Evolutionary conservation across 495 filamentous ascomycete species (phyloP).

Genomic region (Aspergillus indologenus): DNA sequence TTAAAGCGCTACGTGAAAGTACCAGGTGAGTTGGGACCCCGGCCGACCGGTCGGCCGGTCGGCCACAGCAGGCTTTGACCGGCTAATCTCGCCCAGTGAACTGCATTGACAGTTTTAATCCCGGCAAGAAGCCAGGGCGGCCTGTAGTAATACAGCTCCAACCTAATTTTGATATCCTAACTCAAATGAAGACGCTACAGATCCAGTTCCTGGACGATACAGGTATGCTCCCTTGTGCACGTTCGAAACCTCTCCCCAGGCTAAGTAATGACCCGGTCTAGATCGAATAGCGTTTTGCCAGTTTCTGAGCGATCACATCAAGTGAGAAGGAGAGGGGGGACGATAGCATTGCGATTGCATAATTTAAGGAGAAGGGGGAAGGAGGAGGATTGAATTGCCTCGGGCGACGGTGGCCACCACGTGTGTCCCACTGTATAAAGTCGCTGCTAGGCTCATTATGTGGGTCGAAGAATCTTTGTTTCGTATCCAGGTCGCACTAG

Average conservation of each 20-base stretch:
- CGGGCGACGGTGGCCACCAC: neutral
- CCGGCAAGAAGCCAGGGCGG: conserved; percentile 40
- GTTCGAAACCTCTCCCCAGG: too few species aligned
- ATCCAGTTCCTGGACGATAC: conserved; percentile 43
- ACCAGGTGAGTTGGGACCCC: conserved; percentile 28
- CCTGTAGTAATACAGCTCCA: conserved; percentile 39
- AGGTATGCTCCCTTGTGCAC: conserved; percentile 24
- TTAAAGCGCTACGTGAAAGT: conserved; percentile 45
- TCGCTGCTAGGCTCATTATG: neutral
- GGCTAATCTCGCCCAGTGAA: conserved; percentile 28
- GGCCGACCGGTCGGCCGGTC: neutral
- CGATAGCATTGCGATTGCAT: neutral
- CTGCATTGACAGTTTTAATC: conserved; percentile 40
- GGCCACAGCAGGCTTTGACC: neutral
- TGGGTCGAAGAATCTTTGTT: neutral
- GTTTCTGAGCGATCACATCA: conserved; percentile 13
- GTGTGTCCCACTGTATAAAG: neutral
- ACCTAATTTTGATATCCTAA: conserved; percentile 45
- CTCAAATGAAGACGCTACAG: conserved; percentile 40
- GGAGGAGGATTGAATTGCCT: neutral
- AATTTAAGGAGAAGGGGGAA: neutral
- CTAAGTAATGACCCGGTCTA: conserved; percentile 1
- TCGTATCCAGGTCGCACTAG: conserved; percentile 1
- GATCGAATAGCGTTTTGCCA: conserved; percentile 31
- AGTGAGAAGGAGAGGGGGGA: neutral